A percentile compares a stretch with the other conserved stretches of the same genome.
These are phyloP conservation scores for Backusella psychrophila DNA, from an alignment of 192 early-diverging fungal species.

Conservation along the genomic window DNA sequence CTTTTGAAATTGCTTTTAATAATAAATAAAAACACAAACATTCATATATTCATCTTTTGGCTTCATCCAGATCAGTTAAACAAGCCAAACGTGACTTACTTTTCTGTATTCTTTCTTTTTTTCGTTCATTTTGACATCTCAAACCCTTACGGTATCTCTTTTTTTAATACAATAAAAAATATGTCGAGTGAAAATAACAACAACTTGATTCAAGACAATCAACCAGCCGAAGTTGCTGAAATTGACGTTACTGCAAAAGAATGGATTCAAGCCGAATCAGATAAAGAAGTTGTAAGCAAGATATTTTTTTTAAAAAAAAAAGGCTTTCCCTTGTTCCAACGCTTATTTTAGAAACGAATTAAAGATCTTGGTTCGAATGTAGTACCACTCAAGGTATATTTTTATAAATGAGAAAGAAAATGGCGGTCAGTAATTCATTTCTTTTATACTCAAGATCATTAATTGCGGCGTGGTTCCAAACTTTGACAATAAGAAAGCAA, in stretches of 20 bases:
- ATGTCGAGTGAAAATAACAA: neutral
- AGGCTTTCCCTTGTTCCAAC: neutral
- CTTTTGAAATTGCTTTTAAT: neutral
- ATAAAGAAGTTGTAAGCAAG: conserved; percentile 42
- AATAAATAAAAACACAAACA: too few relatives aligned
- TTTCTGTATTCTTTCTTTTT: neutral
- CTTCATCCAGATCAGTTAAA: neutral
- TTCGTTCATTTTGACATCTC: neutral
- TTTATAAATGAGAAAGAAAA: neutral
- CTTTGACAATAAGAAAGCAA: conserved; percentile 36
- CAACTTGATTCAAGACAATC: neutral
- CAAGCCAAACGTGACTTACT: neutral
- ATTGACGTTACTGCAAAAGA: conserved; percentile 37
- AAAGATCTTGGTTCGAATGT: conserved; percentile 20
- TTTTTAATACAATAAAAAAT: neutral
- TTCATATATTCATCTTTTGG: too few relatives aligned
- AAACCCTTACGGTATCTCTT: neutral
- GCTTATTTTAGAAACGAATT: conserved; percentile 23
- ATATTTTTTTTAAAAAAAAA: neutral
- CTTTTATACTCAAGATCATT: conserved; percentile 22
- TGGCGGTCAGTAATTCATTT: neutral
- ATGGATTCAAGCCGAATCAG: conserved; percentile 45
- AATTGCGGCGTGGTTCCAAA: conserved; percentile 49
- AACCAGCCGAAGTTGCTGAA: neutral
- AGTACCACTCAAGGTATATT: conserved; percentile 19